phyloP scores from a whole-genome alignment of 495 filamentous ascomycete genomes.

The Trichocladium uniseriatum region DNA sequence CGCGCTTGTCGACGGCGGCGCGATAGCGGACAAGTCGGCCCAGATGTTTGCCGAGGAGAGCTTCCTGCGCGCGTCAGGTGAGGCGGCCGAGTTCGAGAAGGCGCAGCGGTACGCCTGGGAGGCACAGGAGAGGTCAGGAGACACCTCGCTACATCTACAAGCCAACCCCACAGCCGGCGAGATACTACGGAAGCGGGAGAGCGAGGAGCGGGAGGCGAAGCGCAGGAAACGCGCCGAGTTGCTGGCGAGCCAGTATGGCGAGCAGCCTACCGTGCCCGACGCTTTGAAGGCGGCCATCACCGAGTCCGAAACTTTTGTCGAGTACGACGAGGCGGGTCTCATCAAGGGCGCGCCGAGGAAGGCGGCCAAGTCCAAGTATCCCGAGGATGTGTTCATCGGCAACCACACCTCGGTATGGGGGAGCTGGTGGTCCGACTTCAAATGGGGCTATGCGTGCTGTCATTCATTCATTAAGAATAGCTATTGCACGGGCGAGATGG shows the following conservation, averaged over 20 bases:
- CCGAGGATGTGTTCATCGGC: conserved; percentile 77
- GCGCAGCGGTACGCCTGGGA: conserved; percentile 93
- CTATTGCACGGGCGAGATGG: conserved; percentile 89
- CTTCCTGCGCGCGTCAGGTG: conserved; percentile 81
- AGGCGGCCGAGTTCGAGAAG: conserved; percentile 88
- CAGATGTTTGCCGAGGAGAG: conserved; percentile 89
- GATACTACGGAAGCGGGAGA: conserved; percentile 66
- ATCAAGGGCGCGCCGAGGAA: conserved; percentile 81
- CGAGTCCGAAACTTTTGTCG: conserved; percentile 81
- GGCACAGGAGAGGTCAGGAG: conserved; percentile 67
- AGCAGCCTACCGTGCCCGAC: conserved; percentile 53
- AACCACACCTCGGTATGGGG: conserved; percentile 94
- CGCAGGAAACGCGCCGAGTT: conserved; percentile 57
- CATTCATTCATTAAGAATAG: conserved; percentile 88
- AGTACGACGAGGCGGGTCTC: conserved; percentile 82
- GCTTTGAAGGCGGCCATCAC: conserved; percentile 59
- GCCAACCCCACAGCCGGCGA: conserved; percentile 94
- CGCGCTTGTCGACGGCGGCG: conserved; percentile 84
- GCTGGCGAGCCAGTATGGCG: conserved; percentile 79
- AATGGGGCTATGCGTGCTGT: conserved; percentile 98
- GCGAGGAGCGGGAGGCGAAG: conserved; percentile 59
- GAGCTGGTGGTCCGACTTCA: conserved; percentile 92
- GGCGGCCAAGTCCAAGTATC: conserved; percentile 74
- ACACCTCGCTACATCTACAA: conserved; percentile 75
- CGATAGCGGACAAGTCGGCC: conserved; percentile 72